Base-by-base conservation (phyloP, 176 grass and related monocot genomes). In the Phoenix roebelenii region DNA sequence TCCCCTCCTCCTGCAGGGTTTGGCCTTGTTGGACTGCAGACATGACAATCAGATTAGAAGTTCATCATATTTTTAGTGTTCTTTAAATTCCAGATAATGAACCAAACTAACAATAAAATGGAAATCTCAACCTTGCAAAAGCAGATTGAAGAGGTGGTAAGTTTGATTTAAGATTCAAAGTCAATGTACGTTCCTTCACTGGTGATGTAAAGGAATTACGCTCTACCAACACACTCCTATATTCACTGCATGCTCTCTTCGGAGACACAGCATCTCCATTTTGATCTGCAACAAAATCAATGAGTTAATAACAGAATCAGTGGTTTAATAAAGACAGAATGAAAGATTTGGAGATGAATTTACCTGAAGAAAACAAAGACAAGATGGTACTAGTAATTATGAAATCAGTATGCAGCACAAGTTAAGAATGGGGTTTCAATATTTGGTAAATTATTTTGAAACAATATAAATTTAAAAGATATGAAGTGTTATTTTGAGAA, bases 81-180 rank as follows among this genome's bases (percentile, higher is more conserved):
- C 35, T 44, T 44, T 35, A 72, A 78, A 55, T 51, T 54, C 2
- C 12, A 73, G 28, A 68, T 76, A 58, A 71, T 51, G 49, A 44
- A 44, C 35, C 35, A 44, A 44, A 44, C 35, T 14, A 14, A 3
- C 50, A 78, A 64, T 57, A 9, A 32, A 61, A 63, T 57, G 72
- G 22, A 29, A 55, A 72, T 52, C 44, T 61, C 35, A 68, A 98
- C 93, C 93, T 98, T 76, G 81, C 81, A 80, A 98, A 91, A 32
- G 87, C 84, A 80, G 93, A 92, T 51, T 96, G 91, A 73, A 98
- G 93, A 15, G 83, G 93, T 56, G 75, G 79, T 4, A 85, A 77
- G 71, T 88, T 98, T 44, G 81, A 85, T 80, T 85, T 98, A 28
- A 82, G 72, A 29, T 81, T 77, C 57, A 56, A 72, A 22, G 61